Base-by-base conservation (phyloP, 768 basidiomycete species). In the Mycena amicta region DNA sequence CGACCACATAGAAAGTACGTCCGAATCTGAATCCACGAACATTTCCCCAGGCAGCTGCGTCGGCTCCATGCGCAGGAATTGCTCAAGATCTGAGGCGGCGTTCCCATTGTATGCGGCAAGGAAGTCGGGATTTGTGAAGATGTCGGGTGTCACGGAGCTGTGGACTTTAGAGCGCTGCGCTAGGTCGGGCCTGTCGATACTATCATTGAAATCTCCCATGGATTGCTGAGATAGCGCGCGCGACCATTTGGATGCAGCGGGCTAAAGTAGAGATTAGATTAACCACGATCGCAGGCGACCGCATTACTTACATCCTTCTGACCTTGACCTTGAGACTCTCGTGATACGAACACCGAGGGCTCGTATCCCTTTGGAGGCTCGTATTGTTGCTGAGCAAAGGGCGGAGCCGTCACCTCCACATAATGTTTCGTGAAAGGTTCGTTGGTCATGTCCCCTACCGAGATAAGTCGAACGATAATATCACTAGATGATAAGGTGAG, bases 1-100 rank as follows among this genome's bases (percentile, higher is more conserved):
- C 16, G 83, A 83, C 87, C 86, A 90, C 82, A 87, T 85, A 13
- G 78, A 77, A 63, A 87, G 77, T 47, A 80, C 81, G 56, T 83
- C 82, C 53, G 74, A 70, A 61, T 86, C 82, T 53, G 74, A 71
- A 61, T 86, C 62, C 22, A 60, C 26, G 70, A 69, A 64, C 25
- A 70, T 62, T 33, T 67, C 65, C 2, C 64, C 56, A 31, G 65
- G 46, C 29, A 63, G 23, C 54, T 68, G 61, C 25, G 43, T 23
- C 5, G 65, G 69, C 60, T 67, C 52, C 56, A 71, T 62, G 29
- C 60, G 70, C 37, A 72, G 55, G 30, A 70, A 67, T 65, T 64
- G 56, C 22, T 64, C 59, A 18, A 64, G 26, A 20, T 60, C 52
- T 28, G 47, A 4, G 6, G 26, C 47, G 26, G 55, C 18, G 5